Conservation (phyloP, 805 yeast species). For the Spathaspora gorwiae region DNA sequence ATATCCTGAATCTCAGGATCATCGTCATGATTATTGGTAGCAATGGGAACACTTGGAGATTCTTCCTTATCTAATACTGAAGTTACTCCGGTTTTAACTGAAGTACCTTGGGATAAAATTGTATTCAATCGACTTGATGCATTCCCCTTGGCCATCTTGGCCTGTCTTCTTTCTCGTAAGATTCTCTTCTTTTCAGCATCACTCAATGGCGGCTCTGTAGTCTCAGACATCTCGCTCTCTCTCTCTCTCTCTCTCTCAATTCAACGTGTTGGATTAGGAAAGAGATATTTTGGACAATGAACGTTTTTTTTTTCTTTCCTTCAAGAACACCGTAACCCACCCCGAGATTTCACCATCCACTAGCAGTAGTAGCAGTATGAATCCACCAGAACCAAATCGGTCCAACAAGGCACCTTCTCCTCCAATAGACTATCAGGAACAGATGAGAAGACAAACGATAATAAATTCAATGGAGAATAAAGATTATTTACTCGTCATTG, state of each 20-base stretch:
- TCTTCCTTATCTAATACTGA: conserved; percentile 30
- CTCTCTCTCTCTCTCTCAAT: too few species aligned
- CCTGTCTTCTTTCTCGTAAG: conserved; percentile 61
- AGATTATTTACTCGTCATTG: conserved; percentile 34
- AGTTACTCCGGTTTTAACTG: conserved; percentile 28
- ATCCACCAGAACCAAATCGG: too few species aligned
- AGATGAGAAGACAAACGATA: conserved; percentile 28
- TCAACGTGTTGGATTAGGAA: too few species aligned
- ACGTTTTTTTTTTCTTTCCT: too few species aligned
- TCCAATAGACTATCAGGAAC: conserved; percentile 22
- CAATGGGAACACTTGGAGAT: background rate
- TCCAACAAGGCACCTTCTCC: background rate
- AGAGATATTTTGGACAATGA: too few species aligned
- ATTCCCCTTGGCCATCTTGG: conserved; percentile 54
- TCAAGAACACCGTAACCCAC: too few species aligned
- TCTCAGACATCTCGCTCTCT: conserved; percentile 9
- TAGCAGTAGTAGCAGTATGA: too few species aligned
- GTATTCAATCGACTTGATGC: conserved; percentile 50
- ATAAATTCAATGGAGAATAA: conserved; percentile 36
- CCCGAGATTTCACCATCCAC: too few species aligned
- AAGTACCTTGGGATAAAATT: conserved; percentile 36
- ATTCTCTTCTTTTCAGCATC: conserved; percentile 57
- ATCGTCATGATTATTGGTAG: conserved; percentile 18
- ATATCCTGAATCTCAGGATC: conserved; percentile 42
- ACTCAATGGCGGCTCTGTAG: conserved; percentile 17